Percentiles rank a stretch among this genome's conserved stretches.
Conservation (phyloP, 805 yeast species). For the Saccharomycopsis schoenii region DNA sequence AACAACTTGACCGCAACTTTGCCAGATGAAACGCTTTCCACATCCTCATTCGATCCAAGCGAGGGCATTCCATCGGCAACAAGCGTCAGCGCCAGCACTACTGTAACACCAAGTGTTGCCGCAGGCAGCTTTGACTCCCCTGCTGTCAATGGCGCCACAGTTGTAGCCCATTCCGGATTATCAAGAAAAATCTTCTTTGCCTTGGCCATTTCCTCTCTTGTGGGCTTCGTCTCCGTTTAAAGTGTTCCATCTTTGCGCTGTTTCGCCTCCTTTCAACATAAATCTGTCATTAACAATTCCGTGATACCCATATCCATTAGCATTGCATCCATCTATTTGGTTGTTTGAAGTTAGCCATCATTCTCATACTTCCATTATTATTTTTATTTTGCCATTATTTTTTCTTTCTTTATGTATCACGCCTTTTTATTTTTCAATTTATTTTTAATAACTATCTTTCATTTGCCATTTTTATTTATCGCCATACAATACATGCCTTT, state of each 20-base stretch:
- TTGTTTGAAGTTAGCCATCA: background rate
- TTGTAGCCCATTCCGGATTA: background rate
- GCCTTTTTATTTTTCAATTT: no score
- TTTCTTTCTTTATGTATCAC: no score
- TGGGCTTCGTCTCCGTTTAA: background rate
- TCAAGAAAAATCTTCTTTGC: background rate
- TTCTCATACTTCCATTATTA: no score
- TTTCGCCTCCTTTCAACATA: background rate
- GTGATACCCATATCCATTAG: background rate
- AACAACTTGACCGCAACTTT: background rate
- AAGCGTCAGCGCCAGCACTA: background rate
- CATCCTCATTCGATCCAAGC: constrained; percentile 11
- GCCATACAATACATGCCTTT: no score
- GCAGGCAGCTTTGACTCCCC: background rate
- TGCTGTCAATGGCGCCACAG: background rate
- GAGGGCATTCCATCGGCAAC: background rate
- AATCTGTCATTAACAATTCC: no score
- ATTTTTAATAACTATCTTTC: no score
- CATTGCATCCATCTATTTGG: background rate
- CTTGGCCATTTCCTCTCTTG: background rate
- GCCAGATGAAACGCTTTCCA: background rate
- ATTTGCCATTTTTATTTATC: no score
- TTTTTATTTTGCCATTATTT: no score
- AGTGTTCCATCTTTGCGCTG: background rate
- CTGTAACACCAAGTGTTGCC: background rate